Conservation (phyloP, 2,329 filamentous ascomycete genomes). For the Myriosclerotinia duriaeana region DNA sequence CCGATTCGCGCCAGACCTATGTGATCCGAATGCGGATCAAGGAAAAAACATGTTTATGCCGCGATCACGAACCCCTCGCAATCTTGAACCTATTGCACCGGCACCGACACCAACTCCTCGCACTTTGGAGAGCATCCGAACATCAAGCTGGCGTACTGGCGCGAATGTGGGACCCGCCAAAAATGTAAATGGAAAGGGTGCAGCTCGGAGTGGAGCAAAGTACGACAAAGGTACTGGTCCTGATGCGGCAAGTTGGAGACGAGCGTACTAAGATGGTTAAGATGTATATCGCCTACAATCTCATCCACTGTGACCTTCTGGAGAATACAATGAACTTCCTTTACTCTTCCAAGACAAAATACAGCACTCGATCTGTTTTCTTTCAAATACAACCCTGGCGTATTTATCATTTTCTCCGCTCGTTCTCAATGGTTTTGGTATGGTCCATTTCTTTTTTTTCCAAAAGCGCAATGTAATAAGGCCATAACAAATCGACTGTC, state of each 20-base stretch:
- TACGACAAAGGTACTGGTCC: slow-evolving; percentile 11
- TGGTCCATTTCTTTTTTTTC: no score
- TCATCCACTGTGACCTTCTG: no score
- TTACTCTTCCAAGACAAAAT: no score
- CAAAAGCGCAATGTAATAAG: no score
- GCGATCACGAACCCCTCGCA: background rate
- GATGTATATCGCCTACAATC: no score
- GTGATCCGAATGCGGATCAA: slow-evolving; percentile 19
- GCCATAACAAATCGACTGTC: background rate
- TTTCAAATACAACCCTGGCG: no score
- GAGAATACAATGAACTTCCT: no score
- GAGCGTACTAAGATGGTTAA: background rate
- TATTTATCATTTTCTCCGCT: no score
- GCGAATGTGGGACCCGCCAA: accelerated
- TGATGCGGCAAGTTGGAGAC: slow-evolving; percentile 2
- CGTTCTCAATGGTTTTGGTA: no score
- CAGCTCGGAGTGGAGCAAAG: background rate
- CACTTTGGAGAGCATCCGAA: background rate
- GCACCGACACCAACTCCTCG: background rate
- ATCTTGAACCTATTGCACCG: background rate
- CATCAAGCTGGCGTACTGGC: background rate
- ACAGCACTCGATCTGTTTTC: no score
- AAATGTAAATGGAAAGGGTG: background rate
- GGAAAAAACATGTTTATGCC: slow-evolving; percentile 15
- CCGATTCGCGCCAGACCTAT: slow-evolving; percentile 23